Base-by-base conservation (phyloP, 129 eudicot genomes). In the Chrysanthemum seticuspe region DNA sequence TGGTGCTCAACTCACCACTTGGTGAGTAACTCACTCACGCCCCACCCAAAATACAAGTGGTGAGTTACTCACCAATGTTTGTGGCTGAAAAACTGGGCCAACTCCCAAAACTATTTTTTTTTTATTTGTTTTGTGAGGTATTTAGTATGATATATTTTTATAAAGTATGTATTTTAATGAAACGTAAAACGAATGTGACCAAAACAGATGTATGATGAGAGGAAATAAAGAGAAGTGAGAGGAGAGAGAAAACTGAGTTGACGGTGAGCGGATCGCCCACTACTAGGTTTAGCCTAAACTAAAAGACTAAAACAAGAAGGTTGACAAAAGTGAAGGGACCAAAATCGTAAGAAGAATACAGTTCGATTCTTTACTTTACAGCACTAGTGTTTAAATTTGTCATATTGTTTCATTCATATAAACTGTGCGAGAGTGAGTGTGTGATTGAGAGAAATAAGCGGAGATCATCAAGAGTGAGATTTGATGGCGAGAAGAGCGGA, bases 401-500 rank as follows among this genome's bases (percentile, higher is more conserved):
- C 67, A 34, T 77, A 49, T 55, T 14, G 60, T 15, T 66, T 54
- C 62, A 48, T 29, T 71, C 19, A 36, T 59, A 4, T 10, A 59
- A 21, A 62, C 79, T 50, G n/a, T 57, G 76, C 65, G 50, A 19
- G 81, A 75, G 71, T 76, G 50, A 63, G 23, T 49, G 58, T 15
- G 80, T 56, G 65, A 57, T 18, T 2, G 70, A 16, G 66, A 58
- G 57, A 7, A 79, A 29, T 57, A 64, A 68, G 0, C 78, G 67
- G 79, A 59, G 78, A 67, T 67, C 36, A 67, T 67, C 36, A 31
- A 31, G 80, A 27, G 82, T 53, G 76, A 62, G 60, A 36, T 9
- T 70, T 69, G 61, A 91, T 92, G 97, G 96, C 94, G 73, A 78
- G 96, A 56, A 87, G 96, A 78, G 81, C 91, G 68, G 97, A 92